Conservation (phyloP, 805 yeast genomes). For the Zygosaccharomyces pseudorouxii region DNA sequence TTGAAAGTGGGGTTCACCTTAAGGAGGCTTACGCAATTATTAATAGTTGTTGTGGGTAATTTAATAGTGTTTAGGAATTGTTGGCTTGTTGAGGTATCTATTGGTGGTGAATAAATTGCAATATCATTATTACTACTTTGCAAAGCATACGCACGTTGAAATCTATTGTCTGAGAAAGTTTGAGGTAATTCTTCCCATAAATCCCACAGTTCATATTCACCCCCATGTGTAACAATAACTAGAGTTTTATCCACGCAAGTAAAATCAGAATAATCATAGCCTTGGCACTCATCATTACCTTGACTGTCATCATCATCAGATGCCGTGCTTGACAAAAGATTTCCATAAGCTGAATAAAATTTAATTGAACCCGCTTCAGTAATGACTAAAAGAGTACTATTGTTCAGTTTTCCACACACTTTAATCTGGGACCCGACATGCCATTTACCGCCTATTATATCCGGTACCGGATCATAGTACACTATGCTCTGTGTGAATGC, state of each 20-base stretch:
- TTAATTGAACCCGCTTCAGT: constrained; percentile 22
- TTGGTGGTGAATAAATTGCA: constrained; percentile 26
- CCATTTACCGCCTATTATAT: constrained; percentile 14
- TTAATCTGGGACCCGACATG: constrained; percentile 15
- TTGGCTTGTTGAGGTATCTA: constrained; percentile 19
- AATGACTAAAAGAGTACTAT: constrained; percentile 21
- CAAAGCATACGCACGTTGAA: constrained; percentile 21
- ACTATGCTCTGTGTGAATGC: constrained; percentile 16
- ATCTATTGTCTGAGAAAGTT: constrained; percentile 23
- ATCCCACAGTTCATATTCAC: constrained; percentile 27
- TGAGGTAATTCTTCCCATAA: constrained; percentile 27
- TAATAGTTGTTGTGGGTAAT: constrained; percentile 32
- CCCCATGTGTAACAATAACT: constrained; percentile 19
- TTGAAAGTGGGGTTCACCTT: constrained; percentile 25
- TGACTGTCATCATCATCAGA: constrained; percentile 17
- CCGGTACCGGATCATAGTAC: constrained; percentile 19
- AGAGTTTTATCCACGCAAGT: constrained; percentile 12
- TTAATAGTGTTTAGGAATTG: constrained; percentile 24
- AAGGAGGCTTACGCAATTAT: constrained; percentile 26
- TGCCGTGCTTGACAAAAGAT: constrained; percentile 25
- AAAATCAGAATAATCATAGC: constrained; percentile 19
- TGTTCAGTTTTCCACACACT: constrained; percentile 20
- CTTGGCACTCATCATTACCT: not conserved
- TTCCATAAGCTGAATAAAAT: constrained; percentile 28
- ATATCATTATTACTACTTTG: constrained; percentile 29